Evolutionary conservation across 2,329 filamentous ascomycete species (phyloP), one percentile per base, ranked within the genome.

Genomic region (Septoria petroselini): DNA sequence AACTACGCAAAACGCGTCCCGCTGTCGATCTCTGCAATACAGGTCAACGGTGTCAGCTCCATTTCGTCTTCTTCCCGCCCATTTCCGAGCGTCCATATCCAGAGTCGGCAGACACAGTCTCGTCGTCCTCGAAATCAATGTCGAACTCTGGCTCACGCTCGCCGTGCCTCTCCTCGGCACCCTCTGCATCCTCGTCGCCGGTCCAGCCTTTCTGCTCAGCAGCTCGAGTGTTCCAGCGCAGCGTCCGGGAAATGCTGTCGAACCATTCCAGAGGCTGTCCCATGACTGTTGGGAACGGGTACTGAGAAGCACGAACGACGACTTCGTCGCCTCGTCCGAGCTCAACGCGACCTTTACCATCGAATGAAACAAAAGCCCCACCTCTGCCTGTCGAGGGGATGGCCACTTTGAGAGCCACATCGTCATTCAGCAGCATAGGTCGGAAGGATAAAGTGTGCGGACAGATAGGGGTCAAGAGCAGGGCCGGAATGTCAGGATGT

Each of bases 401-500:
- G 4, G 86, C 86, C 44, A 98, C 88, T 42, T 91, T 88, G 53
- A 98, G 81, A 12, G 91, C 84, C 77, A 96, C 88, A 48, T 88
- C 93, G 72, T 98, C 93, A 41, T 90, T 95, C 41, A 98, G 82
- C 6, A 98, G 87, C 93, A 98, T 97, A 27, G 93, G 93, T 7
- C 93, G 83, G 81, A 98, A 98, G 11, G 89, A 95, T 12, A 98
- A 78, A 0, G 91, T 97, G 67, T 98, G 93, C 7, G 93, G 93
- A 71, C 93, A 98, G 70, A 98, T 97, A 15, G 93, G 93, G 0
- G 93, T 98, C 47, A 98, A 81, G 34, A 97, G 83, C 62, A 98
- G 96, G 61, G 91, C 93, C 11, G 93, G 93, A 53, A 98, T 95
- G 66, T 95, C 91, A 0, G 93, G 93, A 68, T 97, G 91, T 50